Conservation (phyloP, 371 early-diverging fungal genomes). For the Synchytrium microbalum region DNA sequence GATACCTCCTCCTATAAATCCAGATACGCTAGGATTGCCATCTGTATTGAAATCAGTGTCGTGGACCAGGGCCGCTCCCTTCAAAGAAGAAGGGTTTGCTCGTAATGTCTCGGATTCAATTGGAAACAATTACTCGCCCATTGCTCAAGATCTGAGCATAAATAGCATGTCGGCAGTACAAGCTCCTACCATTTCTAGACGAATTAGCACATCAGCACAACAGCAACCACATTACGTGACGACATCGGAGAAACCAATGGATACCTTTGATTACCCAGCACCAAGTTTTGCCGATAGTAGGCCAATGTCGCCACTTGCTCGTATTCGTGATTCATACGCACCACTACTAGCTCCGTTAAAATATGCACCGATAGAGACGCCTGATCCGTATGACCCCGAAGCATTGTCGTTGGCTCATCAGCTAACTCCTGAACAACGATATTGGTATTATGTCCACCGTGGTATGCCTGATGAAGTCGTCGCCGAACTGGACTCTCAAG, state of each 20-base stretch:
- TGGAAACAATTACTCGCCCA: slow-evolving; percentile 47
- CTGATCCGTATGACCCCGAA: slow-evolving; percentile 44
- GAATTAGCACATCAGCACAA: background rate
- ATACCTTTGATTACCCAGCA: too few species aligned
- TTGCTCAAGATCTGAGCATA: slow-evolving; percentile 32
- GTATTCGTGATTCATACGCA: slow-evolving; percentile 26
- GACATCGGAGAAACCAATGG: too few species aligned
- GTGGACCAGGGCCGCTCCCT: slow-evolving; percentile 45
- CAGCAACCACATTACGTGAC: background rate
- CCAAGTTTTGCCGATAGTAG: too few species aligned
- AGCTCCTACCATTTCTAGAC: background rate
- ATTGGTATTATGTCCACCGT: slow-evolving; percentile 39
- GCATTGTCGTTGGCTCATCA: slow-evolving; percentile 32
- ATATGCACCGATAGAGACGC: slow-evolving; percentile 9
- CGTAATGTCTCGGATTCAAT: slow-evolving; percentile 43
- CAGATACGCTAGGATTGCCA: too few species aligned
- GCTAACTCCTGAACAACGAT: slow-evolving; percentile 39
- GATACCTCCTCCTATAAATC: too few species aligned
- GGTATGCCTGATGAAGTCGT: slow-evolving; percentile 33
- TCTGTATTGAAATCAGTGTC: slow-evolving; percentile 37
- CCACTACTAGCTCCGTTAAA: slow-evolving; percentile 11
- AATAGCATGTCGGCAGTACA: slow-evolving; percentile 20
- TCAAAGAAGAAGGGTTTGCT: slow-evolving; percentile 42
- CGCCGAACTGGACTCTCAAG: slow-evolving; percentile 23
- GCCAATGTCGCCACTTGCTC: slow-evolving; percentile 33